Percentiles rank a stretch among this genome's conserved stretches.
These are phyloP conservation scores for Boletus sp. DNA, from an alignment of 768 basidiomycete species.

Conservation along the genomic window DNA sequence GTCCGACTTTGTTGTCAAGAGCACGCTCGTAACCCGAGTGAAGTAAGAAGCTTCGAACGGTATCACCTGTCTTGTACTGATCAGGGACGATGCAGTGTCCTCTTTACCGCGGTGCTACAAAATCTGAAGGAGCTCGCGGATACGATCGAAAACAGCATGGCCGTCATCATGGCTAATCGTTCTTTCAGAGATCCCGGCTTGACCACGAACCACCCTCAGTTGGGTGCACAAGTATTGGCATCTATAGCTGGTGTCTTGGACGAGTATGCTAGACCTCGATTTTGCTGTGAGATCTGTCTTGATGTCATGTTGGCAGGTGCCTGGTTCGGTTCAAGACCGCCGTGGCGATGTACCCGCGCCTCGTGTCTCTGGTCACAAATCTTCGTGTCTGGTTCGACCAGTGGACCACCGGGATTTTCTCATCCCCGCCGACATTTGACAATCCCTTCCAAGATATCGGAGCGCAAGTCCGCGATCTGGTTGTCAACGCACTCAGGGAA, in stretches of 20 bases:
- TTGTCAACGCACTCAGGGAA: conserved; percentile 30
- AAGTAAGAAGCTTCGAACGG: conserved; percentile 39
- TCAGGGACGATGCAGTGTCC: conserved; percentile 29
- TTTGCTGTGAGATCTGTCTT: conserved; percentile 16
- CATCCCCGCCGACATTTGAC: conserved; percentile 41
- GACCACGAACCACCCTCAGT: conserved; percentile 11
- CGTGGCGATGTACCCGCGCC: conserved; percentile 41
- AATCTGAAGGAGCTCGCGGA: conserved; percentile 42
- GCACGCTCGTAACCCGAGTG: conserved; percentile 45
- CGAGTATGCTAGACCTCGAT: conserved; percentile 40
- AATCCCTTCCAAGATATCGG: conserved; percentile 37
- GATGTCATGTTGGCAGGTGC: conserved; percentile 35
- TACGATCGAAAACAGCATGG: conserved; percentile 41
- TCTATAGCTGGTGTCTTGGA: conserved; percentile 46
- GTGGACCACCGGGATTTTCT: conserved; percentile 44
- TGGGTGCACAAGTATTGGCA: conserved; percentile 43
- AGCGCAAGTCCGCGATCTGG: conserved; percentile 35
- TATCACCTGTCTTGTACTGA: conserved; percentile 6
- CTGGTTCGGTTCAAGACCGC: conserved; percentile 59
- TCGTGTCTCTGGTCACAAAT: conserved; percentile 39
- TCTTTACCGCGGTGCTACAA: conserved; percentile 45
- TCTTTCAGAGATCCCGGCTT: conserved; percentile 33
- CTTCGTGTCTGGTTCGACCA: conserved; percentile 43
- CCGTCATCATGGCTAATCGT: conserved; percentile 24
- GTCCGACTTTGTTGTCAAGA: conserved; percentile 57